Evolutionary conservation across 1,284 basidiomycete species (phyloP), one percentile per base, ranked within the genome.

Genomic region (Takashimella koratensis): DNA sequence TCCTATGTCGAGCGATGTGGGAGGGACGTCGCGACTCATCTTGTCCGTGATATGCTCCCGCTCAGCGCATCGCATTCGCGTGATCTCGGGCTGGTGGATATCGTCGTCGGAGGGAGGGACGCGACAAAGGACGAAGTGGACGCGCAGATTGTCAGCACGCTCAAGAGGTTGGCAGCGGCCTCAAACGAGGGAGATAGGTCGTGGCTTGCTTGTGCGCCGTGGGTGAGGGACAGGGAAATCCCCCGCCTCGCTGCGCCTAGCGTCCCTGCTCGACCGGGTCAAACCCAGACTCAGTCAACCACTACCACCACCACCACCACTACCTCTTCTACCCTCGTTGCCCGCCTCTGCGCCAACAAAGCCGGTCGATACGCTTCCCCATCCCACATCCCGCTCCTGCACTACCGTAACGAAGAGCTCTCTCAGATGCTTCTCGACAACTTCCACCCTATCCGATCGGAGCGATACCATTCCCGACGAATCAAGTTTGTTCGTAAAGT

Each of bases 351-450:
- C 56, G 59, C 64, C 58, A 74, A 70, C 61, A 68, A 66, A 63
- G 60, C 57, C 56, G 58, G 51, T 48, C 67, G 52, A 51, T 70
- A 66, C 57, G 60, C 63, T 40, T 58, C 39, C 57, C 16, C 24
- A n/a, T 22, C 54, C 54, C 52, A 57, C 64, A 53, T 66, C 51
- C 51, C 68, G 4, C 58, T 76, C 4, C 56, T 69, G 10, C 60
- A 69, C 21, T 78, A 73, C 62, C 67, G 78, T 21, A 66, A 66
- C 57, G 70, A 74, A 56, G 78, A 79, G 60, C 66, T 79, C 12
- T 73, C 71, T n/a, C 72, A 77, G 59, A 79, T 79, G 78, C 65
- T 75, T 24, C 64, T 78, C 16, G 78, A 79, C 66, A 74, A 70
- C 40, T 78, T 76, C 65, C 77, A 79, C 56, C 74, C 73, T 4